A percentile compares a stretch with the other conserved stretches of the same genome.
Evolutionary conservation across 371 early-diverging fungal genomes (phyloP).

Genomic region (Rhizopus delemar): DNA sequence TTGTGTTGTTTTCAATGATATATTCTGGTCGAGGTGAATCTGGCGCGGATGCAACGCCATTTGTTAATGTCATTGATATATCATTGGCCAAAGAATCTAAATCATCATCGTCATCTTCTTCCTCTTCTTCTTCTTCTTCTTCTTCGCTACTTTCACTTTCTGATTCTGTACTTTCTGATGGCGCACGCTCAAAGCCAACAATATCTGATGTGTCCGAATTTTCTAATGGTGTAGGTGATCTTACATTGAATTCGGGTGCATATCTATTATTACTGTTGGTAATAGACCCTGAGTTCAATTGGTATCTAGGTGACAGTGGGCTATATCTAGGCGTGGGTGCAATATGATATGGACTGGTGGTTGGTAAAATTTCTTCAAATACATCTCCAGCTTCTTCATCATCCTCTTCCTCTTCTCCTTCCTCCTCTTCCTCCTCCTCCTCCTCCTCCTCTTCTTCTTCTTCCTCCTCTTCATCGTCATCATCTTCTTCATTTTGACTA

Average conservation of each 20-base stretch:
- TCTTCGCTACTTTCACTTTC: neutral
- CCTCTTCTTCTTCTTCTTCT: neutral
- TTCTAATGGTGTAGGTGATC: slow-evolving; percentile 2
- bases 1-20: slow-evolving; percentile 1
- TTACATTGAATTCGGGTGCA: neutral
- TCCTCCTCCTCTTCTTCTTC: neutral
- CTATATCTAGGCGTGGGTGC: neutral
- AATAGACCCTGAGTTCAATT: neutral
- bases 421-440: neutral
- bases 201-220: neutral
- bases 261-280: neutral
- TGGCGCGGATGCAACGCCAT: neutral
- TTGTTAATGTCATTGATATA: neutral
- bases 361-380: slow-evolving; percentile 1
- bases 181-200: neutral
- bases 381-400: neutral
- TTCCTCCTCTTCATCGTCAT: neutral
- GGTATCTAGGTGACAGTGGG: neutral
- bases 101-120: neutral
- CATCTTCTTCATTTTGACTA: neutral
- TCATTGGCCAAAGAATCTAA: slow-evolving; percentile 1
- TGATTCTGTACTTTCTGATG: neutral
- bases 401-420: neutral
- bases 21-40: slow-evolving; percentile 1
- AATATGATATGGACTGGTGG: neutral